A percentile compares a stretch with the other conserved stretches of the same genome.
These are phyloP conservation scores for Boechera divaricarpa DNA, from an alignment of 345 rosid species.

Conservation along the genomic window DNA sequence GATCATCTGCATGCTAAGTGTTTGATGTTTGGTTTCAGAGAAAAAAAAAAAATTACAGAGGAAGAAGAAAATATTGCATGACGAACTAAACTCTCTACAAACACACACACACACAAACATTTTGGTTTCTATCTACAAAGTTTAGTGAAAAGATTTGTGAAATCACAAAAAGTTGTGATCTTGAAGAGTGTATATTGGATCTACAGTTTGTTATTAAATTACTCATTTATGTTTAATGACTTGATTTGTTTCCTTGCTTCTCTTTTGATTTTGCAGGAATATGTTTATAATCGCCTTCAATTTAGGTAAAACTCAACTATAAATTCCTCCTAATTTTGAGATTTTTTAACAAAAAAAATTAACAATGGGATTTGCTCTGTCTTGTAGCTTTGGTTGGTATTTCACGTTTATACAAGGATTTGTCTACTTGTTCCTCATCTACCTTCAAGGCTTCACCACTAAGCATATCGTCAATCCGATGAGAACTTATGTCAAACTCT, in stretches of 20 bases:
- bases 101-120: not conserved
- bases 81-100: constrained; percentile 34
- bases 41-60: constrained; percentile 5
- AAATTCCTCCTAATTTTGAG: not conserved
- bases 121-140: not conserved
- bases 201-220: not conserved
- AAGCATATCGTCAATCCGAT: constrained; percentile 95
- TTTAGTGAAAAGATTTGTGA: not conserved
- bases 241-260: not conserved
- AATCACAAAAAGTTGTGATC: constrained; percentile 20
- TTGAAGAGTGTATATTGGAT: constrained; percentile 18
- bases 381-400: constrained; percentile 96
- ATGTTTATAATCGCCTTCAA: constrained; percentile 91
- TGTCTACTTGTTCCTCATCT: constrained; percentile 82
- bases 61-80: constrained; percentile 32
- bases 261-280: constrained; percentile 64
- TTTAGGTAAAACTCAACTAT: constrained; percentile 66
- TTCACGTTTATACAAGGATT: constrained; percentile 98
- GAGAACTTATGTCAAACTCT: constrained; percentile 92
- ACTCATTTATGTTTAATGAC: constrained; percentile 19
- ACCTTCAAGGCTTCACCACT: constrained; percentile 89
- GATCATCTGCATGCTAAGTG: constrained; percentile 21
- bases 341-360: not conserved
- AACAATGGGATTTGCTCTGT: constrained; percentile 22
- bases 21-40: constrained; percentile 31